These are phyloP conservation scores for Emmonsiellopsis sp. DNA, from an alignment of 2,329 filamentous ascomycete genomes.

Conservation along the genomic window DNA sequence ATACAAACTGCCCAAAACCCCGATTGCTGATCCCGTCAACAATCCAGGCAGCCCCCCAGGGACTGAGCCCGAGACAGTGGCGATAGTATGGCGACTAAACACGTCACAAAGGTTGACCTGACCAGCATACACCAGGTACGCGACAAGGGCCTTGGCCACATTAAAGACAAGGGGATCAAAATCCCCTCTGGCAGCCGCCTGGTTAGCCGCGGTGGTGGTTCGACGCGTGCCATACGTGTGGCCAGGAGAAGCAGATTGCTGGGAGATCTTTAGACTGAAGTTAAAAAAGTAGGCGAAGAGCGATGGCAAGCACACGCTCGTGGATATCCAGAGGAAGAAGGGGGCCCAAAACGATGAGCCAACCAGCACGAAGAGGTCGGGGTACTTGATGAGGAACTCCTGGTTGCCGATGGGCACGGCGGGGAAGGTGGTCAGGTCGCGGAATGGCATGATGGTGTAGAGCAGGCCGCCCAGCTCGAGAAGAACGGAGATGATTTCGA, in stretches of 20 bases:
- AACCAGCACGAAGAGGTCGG: slow-evolving; percentile 71
- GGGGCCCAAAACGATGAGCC: slow-evolving; percentile 77
- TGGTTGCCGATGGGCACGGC: slow-evolving; percentile 48
- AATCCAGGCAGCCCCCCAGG: slow-evolving; percentile 31
- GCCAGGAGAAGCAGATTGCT: slow-evolving; percentile 6
- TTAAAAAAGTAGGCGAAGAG: slow-evolving; percentile 85
- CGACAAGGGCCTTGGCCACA: slow-evolving; percentile 72
- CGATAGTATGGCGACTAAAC: slow-evolving; percentile 26
- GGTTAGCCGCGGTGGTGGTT: slow-evolving; percentile 27
- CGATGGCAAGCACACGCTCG: slow-evolving; percentile 60
- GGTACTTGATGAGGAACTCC: slow-evolving; percentile 56
- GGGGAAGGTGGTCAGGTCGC: slow-evolving; percentile 64
- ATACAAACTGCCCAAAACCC: slow-evolving; percentile 33
- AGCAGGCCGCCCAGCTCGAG: slow-evolving; percentile 65
- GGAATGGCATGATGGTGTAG: slow-evolving; percentile 59
- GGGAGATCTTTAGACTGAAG: slow-evolving; percentile 49
- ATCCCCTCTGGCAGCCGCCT: slow-evolving; percentile 33
- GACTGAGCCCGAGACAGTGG: slow-evolving; percentile 28
- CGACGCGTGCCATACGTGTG: slow-evolving; percentile 19
- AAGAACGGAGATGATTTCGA: slow-evolving; percentile 54
- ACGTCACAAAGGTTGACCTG: slow-evolving; percentile 29
- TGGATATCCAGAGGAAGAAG: slow-evolving; percentile 64
- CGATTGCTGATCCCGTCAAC: slow-evolving; percentile 32
- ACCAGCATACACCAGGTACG: slow-evolving; percentile 67
- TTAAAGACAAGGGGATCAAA: slow-evolving; percentile 87